Base-by-base conservation (phyloP, 1,284 basidiomycete species). In the Laetiporus sulphureus region DNA sequence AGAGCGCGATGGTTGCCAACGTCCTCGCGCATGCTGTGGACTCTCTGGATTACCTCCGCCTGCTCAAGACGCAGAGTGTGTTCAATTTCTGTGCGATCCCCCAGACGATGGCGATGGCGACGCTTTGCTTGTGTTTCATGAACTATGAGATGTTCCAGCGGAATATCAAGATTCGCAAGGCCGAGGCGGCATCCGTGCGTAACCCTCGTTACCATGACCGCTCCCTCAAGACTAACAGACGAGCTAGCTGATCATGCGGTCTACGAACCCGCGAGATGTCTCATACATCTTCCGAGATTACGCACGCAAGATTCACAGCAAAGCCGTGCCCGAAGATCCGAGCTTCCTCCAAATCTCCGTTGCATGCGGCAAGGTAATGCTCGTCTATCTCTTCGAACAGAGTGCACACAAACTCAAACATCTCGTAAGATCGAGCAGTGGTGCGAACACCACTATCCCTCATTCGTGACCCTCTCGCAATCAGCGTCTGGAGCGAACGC, bases 21-120 rank as follows among this genome's bases (percentile, higher is more conserved):
- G 91, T 90, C 12, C 72, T 99, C 44, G 68, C 84, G 32, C 94
- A 98, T 57, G 75, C 88, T 10, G 80, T 80, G 13, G 90, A 93
- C 57, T 73, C 88, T 6, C 69, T 99, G 54, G 95, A 99, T 61
- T 99, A 98, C 63, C 73, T 99, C 51, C 73, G 79, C 20, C 63
- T 97, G 36, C 69, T 99, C 54, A 85, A 79, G 63, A 94, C 90
- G 64, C 95, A 98, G 67, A 86, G 75, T 45, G 80, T 97, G 21
- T 99, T 99, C 74, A 91, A 91, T 65, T 99, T 99, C 66, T 93
- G 91, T 55, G 92, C 95, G 3, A 91, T 98, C 46, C 95, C 95
- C 8, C 91, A 89, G 24, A 79, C 84, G 18, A 98, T 99, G 95
- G 93, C 95, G 1, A 88, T 99, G 53, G 94, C 96, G 5, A 99